phyloP scores from a whole-genome alignment of 2,329 filamentous ascomycete species.

The Fusarium cyanostomum region DNA sequence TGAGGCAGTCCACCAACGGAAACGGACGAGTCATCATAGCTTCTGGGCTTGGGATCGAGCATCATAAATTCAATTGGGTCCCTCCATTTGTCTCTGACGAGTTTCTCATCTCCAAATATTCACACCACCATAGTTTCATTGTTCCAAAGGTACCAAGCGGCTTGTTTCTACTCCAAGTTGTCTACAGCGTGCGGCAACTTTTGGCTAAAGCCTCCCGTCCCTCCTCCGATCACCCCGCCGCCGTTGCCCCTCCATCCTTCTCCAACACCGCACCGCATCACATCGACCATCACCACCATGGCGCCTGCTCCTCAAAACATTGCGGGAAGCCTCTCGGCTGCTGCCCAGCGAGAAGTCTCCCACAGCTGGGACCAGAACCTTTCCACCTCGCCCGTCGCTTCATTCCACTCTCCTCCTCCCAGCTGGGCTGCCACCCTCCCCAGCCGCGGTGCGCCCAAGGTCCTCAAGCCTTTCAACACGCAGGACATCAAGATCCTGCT shows the following conservation, averaged over 20 bases:
- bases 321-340: constrained; percentile 47
- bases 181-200: too few species aligned
- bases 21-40: constrained; percentile 32
- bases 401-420: constrained; percentile 77
- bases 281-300: constrained; percentile 47
- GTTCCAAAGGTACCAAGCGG: constrained; percentile 13
- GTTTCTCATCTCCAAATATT: constrained; percentile 1
- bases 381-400: constrained; percentile 78
- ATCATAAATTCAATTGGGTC: constrained; percentile 34
- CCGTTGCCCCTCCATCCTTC: constrained; percentile 25
- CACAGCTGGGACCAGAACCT: constrained; percentile 68
- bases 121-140: neutral
- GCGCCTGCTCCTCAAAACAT: constrained; percentile 61
- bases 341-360: constrained; percentile 55
- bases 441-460: constrained; percentile 65
- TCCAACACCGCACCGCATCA: constrained; percentile 39
- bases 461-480: constrained; percentile 93
- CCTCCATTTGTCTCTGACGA: constrained; percentile 1
- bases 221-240: constrained; percentile 11
- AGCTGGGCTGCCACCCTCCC: constrained; percentile 63
- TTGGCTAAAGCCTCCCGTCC: constrained; percentile 16
- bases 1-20: neutral
- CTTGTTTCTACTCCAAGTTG: neutral
- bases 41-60: constrained; percentile 9
- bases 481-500: constrained; percentile 96